Evolutionary conservation across 1,284 basidiomycete species (phyloP).

Genomic region (Megacollybia platyphylla): DNA sequence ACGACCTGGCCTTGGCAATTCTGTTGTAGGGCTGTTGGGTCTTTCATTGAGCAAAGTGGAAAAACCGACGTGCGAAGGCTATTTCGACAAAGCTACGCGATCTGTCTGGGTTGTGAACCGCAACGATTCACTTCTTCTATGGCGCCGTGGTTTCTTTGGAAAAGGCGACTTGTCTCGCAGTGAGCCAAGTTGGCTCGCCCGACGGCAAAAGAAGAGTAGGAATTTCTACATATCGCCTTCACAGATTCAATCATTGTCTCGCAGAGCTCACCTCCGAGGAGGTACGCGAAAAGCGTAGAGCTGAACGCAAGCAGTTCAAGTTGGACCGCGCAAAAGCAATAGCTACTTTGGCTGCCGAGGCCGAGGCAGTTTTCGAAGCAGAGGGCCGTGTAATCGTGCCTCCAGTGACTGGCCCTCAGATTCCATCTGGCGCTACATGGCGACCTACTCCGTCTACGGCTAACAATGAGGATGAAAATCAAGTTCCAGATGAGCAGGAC

Average conservation of each 20-base stretch:
- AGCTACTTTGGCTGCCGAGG: constrained; percentile 59
- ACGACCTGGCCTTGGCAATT: constrained; percentile 23
- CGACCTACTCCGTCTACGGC: constrained; percentile 23
- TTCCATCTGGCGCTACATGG: constrained; percentile 73
- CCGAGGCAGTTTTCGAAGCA: constrained; percentile 57
- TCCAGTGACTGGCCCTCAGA: constrained; percentile 40
- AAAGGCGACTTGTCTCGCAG: constrained; percentile 90
- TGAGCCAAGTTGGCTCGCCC: constrained; percentile 86
- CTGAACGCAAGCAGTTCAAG: constrained; percentile 85
- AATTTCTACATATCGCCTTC: background rate
- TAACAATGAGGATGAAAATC: constrained; percentile 19
- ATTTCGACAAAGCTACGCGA: constrained; percentile 60
- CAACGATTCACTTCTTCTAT: constrained; percentile 58
- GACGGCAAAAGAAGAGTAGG: constrained; percentile 48
- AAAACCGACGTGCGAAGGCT: constrained; percentile 42
- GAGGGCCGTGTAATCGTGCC: constrained; percentile 48
- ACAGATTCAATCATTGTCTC: constrained; percentile 2
- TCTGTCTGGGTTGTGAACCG: constrained; percentile 71
- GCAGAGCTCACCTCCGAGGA: constrained; percentile 75
- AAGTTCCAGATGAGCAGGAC: constrained; percentile 27
- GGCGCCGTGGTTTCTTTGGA: constrained; percentile 92
- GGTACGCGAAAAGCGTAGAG: constrained; percentile 71
- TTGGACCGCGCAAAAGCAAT: constrained; percentile 76
- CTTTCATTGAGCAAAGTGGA: constrained; percentile 28
- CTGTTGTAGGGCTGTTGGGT: constrained; percentile 43